Evolutionary conservation across 345 rosid genomes (phyloP).

Genomic region (Angophora floribunda): DNA sequence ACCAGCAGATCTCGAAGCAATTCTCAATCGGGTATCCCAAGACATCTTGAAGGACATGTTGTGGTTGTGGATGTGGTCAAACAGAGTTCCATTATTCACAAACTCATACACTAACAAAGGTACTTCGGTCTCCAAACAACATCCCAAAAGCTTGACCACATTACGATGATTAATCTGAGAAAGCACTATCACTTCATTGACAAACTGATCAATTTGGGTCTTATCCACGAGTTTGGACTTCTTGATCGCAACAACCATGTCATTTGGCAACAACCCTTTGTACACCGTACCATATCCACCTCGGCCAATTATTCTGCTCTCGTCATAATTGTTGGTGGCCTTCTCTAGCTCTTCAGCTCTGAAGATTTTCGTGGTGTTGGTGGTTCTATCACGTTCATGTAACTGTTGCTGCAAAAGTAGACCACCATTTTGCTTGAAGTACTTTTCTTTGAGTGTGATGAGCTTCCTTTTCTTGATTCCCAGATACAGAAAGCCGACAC

Average conservation of each 20-base stretch:
- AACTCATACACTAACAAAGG: slow-evolving; percentile 36
- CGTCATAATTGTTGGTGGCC: slow-evolving; percentile 28
- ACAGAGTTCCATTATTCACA: slow-evolving; percentile 31
- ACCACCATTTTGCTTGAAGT: slow-evolving; percentile 25
- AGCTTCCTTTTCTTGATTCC: neutral
- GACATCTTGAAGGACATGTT: slow-evolving; percentile 1
- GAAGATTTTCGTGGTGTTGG: slow-evolving; percentile 14
- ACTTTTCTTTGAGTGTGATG: neutral
- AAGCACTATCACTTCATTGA: slow-evolving; percentile 35
- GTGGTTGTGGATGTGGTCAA: slow-evolving; percentile 18
- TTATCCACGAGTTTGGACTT: slow-evolving; percentile 23
- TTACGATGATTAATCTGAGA: slow-evolving; percentile 39
- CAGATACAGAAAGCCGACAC: neutral
- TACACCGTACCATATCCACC: slow-evolving; percentile 39
- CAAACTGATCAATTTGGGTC: slow-evolving; percentile 30
- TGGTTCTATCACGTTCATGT: neutral
- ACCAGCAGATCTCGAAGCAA: slow-evolving; percentile 22
- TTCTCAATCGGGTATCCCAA: slow-evolving; percentile 25
- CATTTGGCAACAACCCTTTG: slow-evolving; percentile 25
- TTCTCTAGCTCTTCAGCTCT: slow-evolving; percentile 17
- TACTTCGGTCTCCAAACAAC: slow-evolving; percentile 36
- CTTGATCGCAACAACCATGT: slow-evolving; percentile 28
- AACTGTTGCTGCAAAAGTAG: slow-evolving; percentile 25
- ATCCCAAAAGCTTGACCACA: slow-evolving; percentile 35
- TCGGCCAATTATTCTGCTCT: slow-evolving; percentile 22